Conservation (phyloP, 139 green algal species). For the Deuterostichococcus epilithicus region DNA sequence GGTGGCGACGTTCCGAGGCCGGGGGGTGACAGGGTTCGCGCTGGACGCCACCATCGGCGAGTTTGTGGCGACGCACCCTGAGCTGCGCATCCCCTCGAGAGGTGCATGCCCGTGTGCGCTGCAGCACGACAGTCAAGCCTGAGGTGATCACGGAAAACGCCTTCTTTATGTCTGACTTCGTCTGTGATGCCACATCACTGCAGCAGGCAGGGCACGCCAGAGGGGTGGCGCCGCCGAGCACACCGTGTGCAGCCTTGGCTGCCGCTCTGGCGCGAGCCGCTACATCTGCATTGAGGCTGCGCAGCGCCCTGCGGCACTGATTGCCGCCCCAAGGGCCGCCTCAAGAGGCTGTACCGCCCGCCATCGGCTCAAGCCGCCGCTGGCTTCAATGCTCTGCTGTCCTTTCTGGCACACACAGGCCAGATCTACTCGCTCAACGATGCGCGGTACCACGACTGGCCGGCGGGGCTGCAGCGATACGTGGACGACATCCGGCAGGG, state of each 20-base stretch:
- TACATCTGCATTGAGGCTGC: too few species aligned
- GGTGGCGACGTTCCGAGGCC: slow-evolving; percentile 17
- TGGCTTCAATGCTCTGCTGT: not conserved
- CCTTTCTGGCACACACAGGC: slow-evolving; percentile 5
- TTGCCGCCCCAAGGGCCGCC: too few species aligned
- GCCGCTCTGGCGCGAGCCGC: too few species aligned
- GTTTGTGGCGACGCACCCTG: slow-evolving; percentile 82
- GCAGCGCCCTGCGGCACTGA: too few species aligned
- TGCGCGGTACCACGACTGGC: slow-evolving; percentile 70
- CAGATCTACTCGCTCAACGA: slow-evolving; percentile 81
- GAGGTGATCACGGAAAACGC: too few species aligned
- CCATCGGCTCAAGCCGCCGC: not conserved
- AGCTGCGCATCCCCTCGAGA: slow-evolving; percentile 63
- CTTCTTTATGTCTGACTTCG: too few species aligned
- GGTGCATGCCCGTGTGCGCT: too few species aligned
- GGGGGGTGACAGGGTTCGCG: slow-evolving; percentile 69
- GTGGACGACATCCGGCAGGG: slow-evolving; percentile 58
- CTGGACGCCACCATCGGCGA: slow-evolving; percentile 78
- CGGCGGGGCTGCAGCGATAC: slow-evolving; percentile 49
- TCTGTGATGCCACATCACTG: too few species aligned
- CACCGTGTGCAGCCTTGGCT: too few species aligned
- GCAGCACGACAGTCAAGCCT: too few species aligned
- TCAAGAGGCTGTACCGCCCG: not conserved
- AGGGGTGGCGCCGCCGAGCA: too few species aligned
- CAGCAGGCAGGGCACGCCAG: too few species aligned